phyloP scores from a whole-genome alignment of 148 eudicot species.

The Beta vulgaris region DNA sequence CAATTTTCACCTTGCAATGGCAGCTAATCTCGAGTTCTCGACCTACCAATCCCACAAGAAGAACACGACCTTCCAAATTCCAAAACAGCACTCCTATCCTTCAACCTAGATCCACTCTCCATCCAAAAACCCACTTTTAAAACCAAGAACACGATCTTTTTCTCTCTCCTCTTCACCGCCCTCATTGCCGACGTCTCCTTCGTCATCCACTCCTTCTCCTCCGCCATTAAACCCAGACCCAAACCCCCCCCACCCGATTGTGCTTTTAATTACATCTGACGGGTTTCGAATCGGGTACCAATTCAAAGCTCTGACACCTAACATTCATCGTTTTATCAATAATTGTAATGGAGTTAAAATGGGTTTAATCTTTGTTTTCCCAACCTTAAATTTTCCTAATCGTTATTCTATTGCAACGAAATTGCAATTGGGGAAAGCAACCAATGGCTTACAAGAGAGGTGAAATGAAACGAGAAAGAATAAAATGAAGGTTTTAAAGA shows the following conservation, averaged over 20 bases:
- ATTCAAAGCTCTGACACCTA: conserved; percentile 62
- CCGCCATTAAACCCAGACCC: conserved; percentile 26
- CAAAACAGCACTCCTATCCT: conserved; percentile 42
- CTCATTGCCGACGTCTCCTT: conserved; percentile 31
- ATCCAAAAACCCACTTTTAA: background rate
- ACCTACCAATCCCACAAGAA: conserved; percentile 21
- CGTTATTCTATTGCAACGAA: conserved; percentile 87
- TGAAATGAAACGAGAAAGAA: too few relatives aligned
- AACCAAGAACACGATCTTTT: conserved; percentile 29
- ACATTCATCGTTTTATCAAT: conserved; percentile 54
- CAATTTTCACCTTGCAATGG: conserved; percentile 17
- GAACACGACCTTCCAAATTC: conserved; percentile 39
- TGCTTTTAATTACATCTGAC: conserved; percentile 66
- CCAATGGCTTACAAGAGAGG: too few relatives aligned
- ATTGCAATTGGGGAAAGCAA: too few relatives aligned
- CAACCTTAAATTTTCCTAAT: conserved; percentile 86
- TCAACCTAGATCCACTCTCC: conserved; percentile 31
- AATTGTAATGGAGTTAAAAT: conserved; percentile 71
- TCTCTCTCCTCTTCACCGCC: conserved; percentile 39
- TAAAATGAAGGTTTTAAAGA: too few relatives aligned
- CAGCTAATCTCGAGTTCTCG: conserved; percentile 8
- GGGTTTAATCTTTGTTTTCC: conserved; percentile 78
- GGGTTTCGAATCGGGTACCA: conserved; percentile 95
- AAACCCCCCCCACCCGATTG: conserved; percentile 48
- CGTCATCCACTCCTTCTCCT: conserved; percentile 33